phyloP scores from a whole-genome alignment of 192 early-diverging fungal genomes.

The Coemansia sp. region DNA sequence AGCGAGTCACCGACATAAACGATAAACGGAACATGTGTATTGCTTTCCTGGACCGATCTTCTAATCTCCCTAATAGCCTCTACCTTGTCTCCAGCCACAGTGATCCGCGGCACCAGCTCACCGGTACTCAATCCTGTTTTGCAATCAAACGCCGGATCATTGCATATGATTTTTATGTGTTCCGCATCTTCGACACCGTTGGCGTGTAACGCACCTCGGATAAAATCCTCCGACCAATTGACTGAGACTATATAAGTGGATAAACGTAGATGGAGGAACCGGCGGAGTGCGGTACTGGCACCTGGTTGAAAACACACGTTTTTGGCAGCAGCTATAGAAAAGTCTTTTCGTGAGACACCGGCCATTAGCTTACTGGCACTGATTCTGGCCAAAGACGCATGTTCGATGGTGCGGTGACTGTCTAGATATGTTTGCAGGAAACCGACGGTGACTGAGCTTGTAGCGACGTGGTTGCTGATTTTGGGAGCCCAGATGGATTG shows the following conservation, averaged over 20 bases:
- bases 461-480: background rate
- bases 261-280: conserved; percentile 14
- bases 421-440: conserved; percentile 14
- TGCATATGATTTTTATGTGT: conserved; percentile 18
- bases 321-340: conserved; percentile 17
- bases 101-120: conserved; percentile 15
- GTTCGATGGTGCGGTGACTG: conserved; percentile 28
- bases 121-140: conserved; percentile 25
- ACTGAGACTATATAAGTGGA: conserved; percentile 35
- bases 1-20: conserved; percentile 51
- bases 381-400: conserved; percentile 29
- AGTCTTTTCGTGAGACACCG: conserved; percentile 16
- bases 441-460: background rate
- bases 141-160: conserved; percentile 22
- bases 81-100: conserved; percentile 42
- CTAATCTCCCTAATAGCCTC: conserved; percentile 6
- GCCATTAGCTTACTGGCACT: conserved; percentile 18
- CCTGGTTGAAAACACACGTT: conserved; percentile 17
- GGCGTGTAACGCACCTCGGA: conserved; percentile 36
- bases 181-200: conserved; percentile 23
- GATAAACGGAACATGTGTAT: background rate
- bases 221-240: conserved; percentile 54
- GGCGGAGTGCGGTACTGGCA: conserved; percentile 19
- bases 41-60: background rate
- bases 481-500: conserved; percentile 14